Base-by-base conservation (phyloP, 2,329 filamentous ascomycete species). In the Epichloe typhina region DNA sequence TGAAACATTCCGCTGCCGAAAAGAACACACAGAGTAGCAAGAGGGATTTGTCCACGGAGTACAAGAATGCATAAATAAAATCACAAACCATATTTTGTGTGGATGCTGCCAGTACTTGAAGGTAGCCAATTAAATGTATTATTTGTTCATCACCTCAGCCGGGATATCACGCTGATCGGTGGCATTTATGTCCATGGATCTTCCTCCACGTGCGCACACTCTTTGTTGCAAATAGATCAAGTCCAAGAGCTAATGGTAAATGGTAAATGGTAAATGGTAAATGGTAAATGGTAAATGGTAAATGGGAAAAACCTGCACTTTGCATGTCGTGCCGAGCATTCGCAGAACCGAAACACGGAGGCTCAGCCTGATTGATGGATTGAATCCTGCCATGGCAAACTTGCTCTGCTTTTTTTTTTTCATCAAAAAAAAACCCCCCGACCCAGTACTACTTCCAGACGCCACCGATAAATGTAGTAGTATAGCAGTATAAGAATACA, bases 401-500 rank as follows among this genome's bases (percentile, higher is more conserved):
- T 17, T 47, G 39, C 40, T 42, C 41, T 46, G 26, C 50, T 43
- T 40, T 11, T 37, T 47, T 17, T 37, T 47, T 23, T 9, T 46
- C 33, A 23, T 7, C 5, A 23, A 26, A 26, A 23, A 23, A 23
- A 26, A 26, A 43, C 11, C 36, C 42, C 17, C 41, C n/a, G 23
- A 15, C 15, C 36, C 37, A 37, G 36, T 41, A 49, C 50, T 49
- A 40, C 46, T 19, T 46, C 37, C 46, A 46, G 36, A 46, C 31
- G 46, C 50, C 38, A 46, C 31, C 15, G 17, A 33, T 44, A 45
- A 11, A 46, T 17, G 19, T 13, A 5, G 12, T 21, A 37, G 23
- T 41, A 37, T 21, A 42, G 40, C 40, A 43, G 36, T 42, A 48
- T 37, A 41, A 19, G 17, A 31, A 49, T 15, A 66, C 61, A 64